phyloP scores from a whole-genome alignment of 768 basidiomycete species.

The Porpolomopsis calyptriformis region DNA sequence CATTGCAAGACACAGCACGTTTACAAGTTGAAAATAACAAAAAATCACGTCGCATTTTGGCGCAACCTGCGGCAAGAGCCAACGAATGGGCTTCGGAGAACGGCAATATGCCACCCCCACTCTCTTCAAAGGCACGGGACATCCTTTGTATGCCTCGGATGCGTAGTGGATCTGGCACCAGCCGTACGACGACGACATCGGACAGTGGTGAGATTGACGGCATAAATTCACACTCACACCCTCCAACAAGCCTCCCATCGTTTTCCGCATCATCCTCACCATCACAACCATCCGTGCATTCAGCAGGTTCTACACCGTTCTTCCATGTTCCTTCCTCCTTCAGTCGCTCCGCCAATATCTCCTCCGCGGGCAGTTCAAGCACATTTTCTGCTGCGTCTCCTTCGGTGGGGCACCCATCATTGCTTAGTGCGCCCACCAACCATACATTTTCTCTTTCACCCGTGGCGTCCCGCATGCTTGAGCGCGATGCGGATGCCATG shows the following conservation, averaged over 20 bases:
- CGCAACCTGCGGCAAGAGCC: constrained; percentile 61
- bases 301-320: constrained; percentile 35
- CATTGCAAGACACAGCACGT: constrained; percentile 72
- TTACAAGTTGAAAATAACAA: constrained; percentile 72
- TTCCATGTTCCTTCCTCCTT: constrained; percentile 21
- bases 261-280: constrained; percentile 53
- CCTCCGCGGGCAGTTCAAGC: constrained; percentile 22
- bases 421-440: constrained; percentile 24
- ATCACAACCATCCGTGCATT: constrained; percentile 37
- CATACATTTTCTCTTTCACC: constrained; percentile 54
- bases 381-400: constrained; percentile 18
- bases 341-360: constrained; percentile 21
- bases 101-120: constrained; percentile 33
- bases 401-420: constrained; percentile 26
- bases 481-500: constrained; percentile 79
- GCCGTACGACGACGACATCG: constrained; percentile 65
- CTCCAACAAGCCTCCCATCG: constrained; percentile 39
- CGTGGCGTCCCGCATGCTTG: constrained; percentile 69
- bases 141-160: constrained; percentile 39
- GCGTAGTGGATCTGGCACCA: constrained; percentile 74
- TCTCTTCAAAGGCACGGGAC: constrained; percentile 37
- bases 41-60: constrained; percentile 58
- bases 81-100: constrained; percentile 44
- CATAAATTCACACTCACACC: constrained; percentile 22
- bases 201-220: constrained; percentile 59